Base-by-base conservation (phyloP, 345 rosid species). In the Citrus trifoliata region DNA sequence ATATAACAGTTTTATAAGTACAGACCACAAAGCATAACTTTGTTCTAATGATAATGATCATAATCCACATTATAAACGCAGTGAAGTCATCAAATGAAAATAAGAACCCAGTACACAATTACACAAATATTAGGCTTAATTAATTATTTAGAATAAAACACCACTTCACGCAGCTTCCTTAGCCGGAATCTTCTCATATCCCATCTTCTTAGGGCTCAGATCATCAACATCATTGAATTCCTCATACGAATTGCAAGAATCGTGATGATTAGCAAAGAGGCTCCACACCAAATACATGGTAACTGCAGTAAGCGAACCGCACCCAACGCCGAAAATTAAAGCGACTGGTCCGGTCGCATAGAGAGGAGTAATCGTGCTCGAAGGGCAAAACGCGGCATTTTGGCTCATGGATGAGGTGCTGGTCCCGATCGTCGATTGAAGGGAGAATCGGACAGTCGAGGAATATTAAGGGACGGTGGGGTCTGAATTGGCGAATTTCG, bases 241-340 rank as follows among this genome's bases (percentile, higher is more conserved):
- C 58, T 81, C 89, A 38, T 82, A 78, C 4, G 64, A 74, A 38
- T 77, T 71, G 7, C 71, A 71, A 67, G 82, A 84, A 28, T 82
- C 80, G 10, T 75, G 82, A 24, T 90, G 90, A 64, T 83, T 81
- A 32, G 89, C 77, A 78, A 92, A 88, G 32, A 93, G 83, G 40
- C 90, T 88, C 99, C 99, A 95, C 28, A 86, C 90, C 81, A 95
- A 86, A 84, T 90, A 95, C 94, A 95, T 88, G 66, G 97, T 89
- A 18, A 92, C 93, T 7, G 96, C 98, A 10, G 99, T 92, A 56
- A 95, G 90, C 65, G 98, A 97, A 16, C 99, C 98, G 48, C 98
- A 95, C 3, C 97, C 97, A 70, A 96, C 98, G 4, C 98, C 99
- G 55, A 96, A 92, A 2, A 96, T 85, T 61, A 96, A 87, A 42